A percentile compares a stretch with the other conserved stretches of the same genome.
Evolutionary conservation across 179 eudicot species (phyloP).

Genomic region (Heliamphora pulchella): DNA sequence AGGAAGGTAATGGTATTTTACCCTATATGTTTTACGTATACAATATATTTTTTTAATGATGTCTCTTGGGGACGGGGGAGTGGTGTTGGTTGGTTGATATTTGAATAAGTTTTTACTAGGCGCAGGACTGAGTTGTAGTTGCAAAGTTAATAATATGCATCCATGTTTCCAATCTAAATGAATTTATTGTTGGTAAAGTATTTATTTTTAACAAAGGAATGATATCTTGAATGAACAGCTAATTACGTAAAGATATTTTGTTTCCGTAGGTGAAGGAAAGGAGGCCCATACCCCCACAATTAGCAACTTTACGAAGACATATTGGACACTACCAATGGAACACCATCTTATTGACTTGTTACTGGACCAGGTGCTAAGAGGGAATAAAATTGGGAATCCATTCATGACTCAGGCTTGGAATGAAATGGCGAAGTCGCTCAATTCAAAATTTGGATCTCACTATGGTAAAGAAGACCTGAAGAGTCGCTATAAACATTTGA

Average conservation of each 20-base stretch:
- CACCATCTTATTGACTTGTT: conserved; percentile 22
- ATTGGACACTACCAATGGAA: conserved; percentile 31
- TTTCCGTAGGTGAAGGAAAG: conserved; percentile 10
- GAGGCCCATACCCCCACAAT: conserved; percentile 4
- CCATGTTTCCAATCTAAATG: neutral
- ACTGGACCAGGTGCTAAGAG: conserved; percentile 26
- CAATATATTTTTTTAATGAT: neutral
- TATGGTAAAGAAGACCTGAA: conserved; percentile 22
- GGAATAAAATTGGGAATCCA: conserved; percentile 25
- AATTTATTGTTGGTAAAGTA: neutral
- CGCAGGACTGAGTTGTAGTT: neutral
- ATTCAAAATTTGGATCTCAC: conserved; percentile 22
- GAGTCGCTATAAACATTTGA: conserved; percentile 27
- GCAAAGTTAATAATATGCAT: neutral
- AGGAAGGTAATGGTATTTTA: neutral
- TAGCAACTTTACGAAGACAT: conserved; percentile 17
- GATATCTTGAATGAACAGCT: neutral
- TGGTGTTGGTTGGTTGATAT: neutral
- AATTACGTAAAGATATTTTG: neutral
- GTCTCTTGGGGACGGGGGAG: neutral
- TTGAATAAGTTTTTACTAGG: neutral
- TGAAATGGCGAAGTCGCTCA: conserved; percentile 24
- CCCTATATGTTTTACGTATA: neutral
- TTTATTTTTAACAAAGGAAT: neutral
- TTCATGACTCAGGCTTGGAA: conserved; percentile 25